A percentile compares a stretch with the other conserved stretches of the same genome.
These are phyloP conservation scores for Talaromyces sp. DNA, from an alignment of 2,329 filamentous ascomycete genomes.

Conservation along the genomic window DNA sequence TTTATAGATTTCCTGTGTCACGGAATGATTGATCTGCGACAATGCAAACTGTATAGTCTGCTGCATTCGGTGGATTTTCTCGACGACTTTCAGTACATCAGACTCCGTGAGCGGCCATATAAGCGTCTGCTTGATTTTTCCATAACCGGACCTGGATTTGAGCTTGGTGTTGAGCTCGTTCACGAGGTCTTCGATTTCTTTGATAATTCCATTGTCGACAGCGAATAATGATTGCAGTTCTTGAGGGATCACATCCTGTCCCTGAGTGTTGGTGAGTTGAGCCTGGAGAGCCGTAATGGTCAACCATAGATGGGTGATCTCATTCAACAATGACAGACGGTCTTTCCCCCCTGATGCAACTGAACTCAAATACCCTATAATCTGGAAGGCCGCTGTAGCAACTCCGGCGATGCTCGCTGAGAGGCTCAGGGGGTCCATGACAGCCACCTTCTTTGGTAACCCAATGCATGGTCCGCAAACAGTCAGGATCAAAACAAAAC, in stretches of 20 bases:
- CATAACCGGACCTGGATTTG: not conserved
- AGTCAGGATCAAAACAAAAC: not conserved
- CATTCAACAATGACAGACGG: not conserved
- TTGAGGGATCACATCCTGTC: not conserved
- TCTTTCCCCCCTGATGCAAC: not conserved
- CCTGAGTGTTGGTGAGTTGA: not conserved
- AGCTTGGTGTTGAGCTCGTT: not conserved
- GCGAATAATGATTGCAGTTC: not conserved
- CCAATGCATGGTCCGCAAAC: not conserved
- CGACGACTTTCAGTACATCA: not conserved
- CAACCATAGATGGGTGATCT: not conserved
- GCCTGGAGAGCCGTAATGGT: not conserved
- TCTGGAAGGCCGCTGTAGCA: conserved; percentile 1
- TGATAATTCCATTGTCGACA: not conserved
- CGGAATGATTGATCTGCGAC: not conserved
- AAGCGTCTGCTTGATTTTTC: not conserved
- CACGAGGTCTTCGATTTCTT: not conserved
- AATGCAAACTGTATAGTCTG: conserved; percentile 2
- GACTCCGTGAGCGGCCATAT: not conserved
- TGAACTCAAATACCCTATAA: not conserved
- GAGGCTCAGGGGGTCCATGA: conserved; percentile 1
- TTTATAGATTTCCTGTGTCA: not conserved
- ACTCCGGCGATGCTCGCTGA: not conserved
- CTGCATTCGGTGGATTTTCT: conserved; percentile 1
- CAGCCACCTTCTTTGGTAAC: not conserved